Conservation (phyloP, 768 basidiomycete species). For the Vishniacozyma victoriae region DNA sequence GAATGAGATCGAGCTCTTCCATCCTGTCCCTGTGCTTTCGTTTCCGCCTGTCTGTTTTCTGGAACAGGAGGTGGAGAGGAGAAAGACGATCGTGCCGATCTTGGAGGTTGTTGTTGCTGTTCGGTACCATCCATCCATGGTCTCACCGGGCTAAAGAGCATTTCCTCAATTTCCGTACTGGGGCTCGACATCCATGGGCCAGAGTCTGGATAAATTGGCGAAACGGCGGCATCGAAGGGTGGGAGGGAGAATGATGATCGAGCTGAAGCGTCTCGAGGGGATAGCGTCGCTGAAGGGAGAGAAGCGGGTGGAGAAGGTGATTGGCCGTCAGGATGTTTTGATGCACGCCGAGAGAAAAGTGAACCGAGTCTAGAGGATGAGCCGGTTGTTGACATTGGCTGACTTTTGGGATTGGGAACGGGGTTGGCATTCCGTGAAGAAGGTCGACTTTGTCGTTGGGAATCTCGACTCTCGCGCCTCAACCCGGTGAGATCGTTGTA, state of each 20-base stretch:
- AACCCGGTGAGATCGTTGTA: too few species aligned
- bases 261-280: conserved; percentile 5
- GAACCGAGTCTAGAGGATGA: conserved; percentile 1
- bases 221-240: conserved; percentile 5
- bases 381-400: too few species aligned
- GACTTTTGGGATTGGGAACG: too few species aligned
- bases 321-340: conserved; percentile 4
- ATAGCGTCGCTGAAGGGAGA: conserved; percentile 1
- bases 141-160: conserved; percentile 24
- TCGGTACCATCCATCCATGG: conserved; percentile 33
- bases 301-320: background rate
- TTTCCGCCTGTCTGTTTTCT: conserved; percentile 13
- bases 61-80: conserved; percentile 18
- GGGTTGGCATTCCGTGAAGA: too few species aligned
- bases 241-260: conserved; percentile 26
- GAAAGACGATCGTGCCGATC: conserved; percentile 18
- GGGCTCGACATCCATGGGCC: conserved; percentile 16
- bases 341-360: conserved; percentile 19
- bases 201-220: conserved; percentile 8
- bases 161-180: conserved; percentile 25
- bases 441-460: too few species aligned
- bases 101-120: too few species aligned
- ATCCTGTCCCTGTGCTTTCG: too few species aligned
- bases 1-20: conserved; percentile 31
- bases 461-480: too few species aligned